phyloP scores from a whole-genome alignment of 495 filamentous ascomycete genomes.

The Hypoxylon intermedium region DNA sequence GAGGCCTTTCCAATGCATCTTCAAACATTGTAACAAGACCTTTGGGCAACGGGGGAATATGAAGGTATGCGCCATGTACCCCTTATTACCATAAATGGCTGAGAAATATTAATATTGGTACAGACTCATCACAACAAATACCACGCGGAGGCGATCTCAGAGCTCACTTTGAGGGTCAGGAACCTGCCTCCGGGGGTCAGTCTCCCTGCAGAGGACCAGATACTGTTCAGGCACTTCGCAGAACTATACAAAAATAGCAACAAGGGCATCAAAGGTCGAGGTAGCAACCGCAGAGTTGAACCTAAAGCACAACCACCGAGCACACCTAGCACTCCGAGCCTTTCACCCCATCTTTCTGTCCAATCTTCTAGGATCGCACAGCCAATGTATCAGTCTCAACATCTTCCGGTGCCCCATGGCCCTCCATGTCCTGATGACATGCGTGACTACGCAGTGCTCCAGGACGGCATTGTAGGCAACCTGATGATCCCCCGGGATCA shows the following conservation, averaged over 20 bases:
- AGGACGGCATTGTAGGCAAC: slow-evolving; percentile 14
- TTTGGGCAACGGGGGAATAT: slow-evolving; percentile 91
- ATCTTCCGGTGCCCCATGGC: slow-evolving; percentile 20
- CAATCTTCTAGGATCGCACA: slow-evolving; percentile 40
- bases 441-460: slow-evolving; percentile 21
- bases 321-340: neutral
- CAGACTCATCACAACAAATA: slow-evolving; percentile 96
- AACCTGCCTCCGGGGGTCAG: slow-evolving; percentile 65
- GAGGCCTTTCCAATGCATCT: slow-evolving; percentile 80
- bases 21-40: slow-evolving; percentile 82
- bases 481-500: slow-evolving; percentile 30
- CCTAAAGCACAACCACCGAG: slow-evolving; percentile 24
- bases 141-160: slow-evolving; percentile 72
- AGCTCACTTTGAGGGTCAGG: slow-evolving; percentile 78
- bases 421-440: slow-evolving; percentile 26
- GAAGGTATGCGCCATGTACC: slow-evolving; percentile 63
- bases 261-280: slow-evolving; percentile 92
- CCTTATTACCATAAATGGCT: neutral
- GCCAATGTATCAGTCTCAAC: slow-evolving; percentile 31
- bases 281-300: slow-evolving; percentile 73
- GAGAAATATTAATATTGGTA: slow-evolving; percentile 18
- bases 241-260: slow-evolving; percentile 92
- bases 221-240: slow-evolving; percentile 86
- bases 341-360: slow-evolving; percentile 27
- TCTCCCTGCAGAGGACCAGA: slow-evolving; percentile 72